Evolutionary conservation across 208 protist genomes (phyloP).

Genomic region (Wallacemonas collosoma): DNA sequence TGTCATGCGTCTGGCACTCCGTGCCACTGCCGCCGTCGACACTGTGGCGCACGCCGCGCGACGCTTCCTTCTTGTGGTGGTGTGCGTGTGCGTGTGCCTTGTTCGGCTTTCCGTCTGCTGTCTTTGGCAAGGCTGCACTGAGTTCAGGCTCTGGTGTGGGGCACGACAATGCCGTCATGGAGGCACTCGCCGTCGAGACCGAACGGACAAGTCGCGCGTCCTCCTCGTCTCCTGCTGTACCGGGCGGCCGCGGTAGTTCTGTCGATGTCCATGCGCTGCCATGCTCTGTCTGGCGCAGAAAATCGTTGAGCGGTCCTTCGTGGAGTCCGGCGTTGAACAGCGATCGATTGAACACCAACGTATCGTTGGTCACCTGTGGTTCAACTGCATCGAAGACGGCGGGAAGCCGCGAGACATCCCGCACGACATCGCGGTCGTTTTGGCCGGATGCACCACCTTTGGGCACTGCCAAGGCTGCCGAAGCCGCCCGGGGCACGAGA

Average conservation of each 20-base stretch:
- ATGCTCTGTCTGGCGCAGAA: not conserved
- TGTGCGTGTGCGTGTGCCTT: no score
- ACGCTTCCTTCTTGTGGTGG: no score
- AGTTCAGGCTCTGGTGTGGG: not conserved
- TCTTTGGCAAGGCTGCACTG: no score
- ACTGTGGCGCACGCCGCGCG: no score
- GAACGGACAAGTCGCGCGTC: not conserved
- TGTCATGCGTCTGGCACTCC: no score
- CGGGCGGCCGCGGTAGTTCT: slow-evolving; percentile 1
- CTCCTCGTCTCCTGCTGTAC: not conserved
- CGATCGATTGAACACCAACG: slow-evolving; percentile 1
- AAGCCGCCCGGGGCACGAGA: not conserved
- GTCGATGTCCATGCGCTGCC: not conserved
- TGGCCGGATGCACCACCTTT: not conserved
- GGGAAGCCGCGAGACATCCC: not conserved
- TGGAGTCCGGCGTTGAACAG: not conserved
- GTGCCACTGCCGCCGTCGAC: no score
- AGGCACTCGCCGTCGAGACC: slow-evolving; percentile 9
- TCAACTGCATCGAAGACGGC: not conserved
- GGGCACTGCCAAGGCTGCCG: no score
- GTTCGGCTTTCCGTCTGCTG: no score
- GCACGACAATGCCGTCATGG: slow-evolving; percentile 1
- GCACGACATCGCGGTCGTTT: not conserved
- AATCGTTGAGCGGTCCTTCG: not conserved
- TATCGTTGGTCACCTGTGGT: slow-evolving; percentile 14